Evolutionary conservation across 2,329 filamentous ascomycete genomes (phyloP).

Genomic region (Hypoxylon sp.): DNA sequence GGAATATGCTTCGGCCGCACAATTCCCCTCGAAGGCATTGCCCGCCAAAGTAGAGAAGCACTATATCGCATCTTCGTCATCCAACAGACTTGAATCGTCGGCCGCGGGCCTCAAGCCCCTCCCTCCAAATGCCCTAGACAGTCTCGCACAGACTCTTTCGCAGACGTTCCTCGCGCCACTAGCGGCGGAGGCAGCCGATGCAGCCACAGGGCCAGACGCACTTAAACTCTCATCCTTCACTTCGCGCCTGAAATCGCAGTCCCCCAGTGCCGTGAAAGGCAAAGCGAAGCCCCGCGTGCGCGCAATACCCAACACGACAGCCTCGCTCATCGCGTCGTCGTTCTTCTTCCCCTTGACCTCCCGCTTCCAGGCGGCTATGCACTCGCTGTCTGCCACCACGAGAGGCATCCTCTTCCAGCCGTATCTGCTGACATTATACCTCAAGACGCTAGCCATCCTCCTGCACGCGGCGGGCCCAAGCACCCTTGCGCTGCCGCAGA

Average conservation of each 20-base stretch:
- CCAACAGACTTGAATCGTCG: constrained; percentile 43
- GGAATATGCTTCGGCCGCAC: constrained; percentile 63
- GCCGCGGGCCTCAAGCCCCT: constrained; percentile 65
- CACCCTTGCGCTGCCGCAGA: constrained; percentile 80
- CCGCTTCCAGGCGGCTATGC: constrained; percentile 78
- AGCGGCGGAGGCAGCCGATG: constrained; percentile 85
- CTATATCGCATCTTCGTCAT: constrained; percentile 66
- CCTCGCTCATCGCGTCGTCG: constrained; percentile 78
- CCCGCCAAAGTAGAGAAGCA: constrained; percentile 80
- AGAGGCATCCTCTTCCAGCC: constrained; percentile 79
- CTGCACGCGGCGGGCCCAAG: constrained; percentile 87
- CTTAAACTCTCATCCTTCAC: constrained; percentile 94
- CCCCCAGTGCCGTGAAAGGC: constrained; percentile 55
- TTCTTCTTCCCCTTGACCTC: constrained; percentile 92
- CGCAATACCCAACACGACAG: constrained; percentile 81
- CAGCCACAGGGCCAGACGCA: constrained; percentile 82
- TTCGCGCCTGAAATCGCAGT: constrained; percentile 77
- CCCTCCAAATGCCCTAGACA: constrained; percentile 74
- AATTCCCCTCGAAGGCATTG: constrained; percentile 86
- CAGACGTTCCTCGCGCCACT: constrained; percentile 84
- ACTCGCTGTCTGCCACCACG: constrained; percentile 58
- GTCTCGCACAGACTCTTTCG: constrained; percentile 77
- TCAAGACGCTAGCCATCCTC: constrained; percentile 88
- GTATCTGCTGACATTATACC: constrained; percentile 81
- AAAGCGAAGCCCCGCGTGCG: constrained; percentile 62